These are phyloP conservation scores for Malus sylvestris DNA, from an alignment of 306 rosid species.

Conservation along the genomic window DNA sequence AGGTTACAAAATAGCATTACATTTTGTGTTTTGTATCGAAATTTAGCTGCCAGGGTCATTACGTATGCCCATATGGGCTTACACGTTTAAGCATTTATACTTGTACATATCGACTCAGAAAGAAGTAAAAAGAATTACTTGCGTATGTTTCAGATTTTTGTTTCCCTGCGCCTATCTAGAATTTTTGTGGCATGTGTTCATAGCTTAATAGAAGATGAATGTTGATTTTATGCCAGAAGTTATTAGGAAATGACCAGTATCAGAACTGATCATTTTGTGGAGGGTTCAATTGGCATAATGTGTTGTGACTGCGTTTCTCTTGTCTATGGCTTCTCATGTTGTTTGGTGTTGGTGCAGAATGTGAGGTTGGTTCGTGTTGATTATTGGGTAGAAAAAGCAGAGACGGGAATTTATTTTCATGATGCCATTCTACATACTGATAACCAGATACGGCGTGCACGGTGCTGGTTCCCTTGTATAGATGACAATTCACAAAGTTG, in stretches of 20 bases:
- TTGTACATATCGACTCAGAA: background rate
- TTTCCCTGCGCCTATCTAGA: background rate
- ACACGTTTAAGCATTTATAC: background rate
- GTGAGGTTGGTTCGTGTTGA: conserved; percentile 73
- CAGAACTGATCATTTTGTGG: background rate
- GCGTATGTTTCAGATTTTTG: background rate
- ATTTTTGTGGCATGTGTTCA: background rate
- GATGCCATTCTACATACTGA: conserved; percentile 62
- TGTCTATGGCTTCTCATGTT: conserved; percentile 58
- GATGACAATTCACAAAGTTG: conserved; percentile 83
- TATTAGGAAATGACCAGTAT: background rate
- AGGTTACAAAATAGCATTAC: background rate
- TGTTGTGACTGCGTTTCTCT: conserved; percentile 40
- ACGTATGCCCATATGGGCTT: background rate
- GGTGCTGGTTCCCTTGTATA: conserved; percentile 96
- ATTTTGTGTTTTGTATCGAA: background rate
- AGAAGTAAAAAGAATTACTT: background rate
- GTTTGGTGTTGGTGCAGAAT: conserved; percentile 84
- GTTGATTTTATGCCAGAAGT: background rate
- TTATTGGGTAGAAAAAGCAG: conserved; percentile 87
- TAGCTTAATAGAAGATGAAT: background rate
- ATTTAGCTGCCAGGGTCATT: background rate
- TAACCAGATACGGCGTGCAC: conserved; percentile 85
- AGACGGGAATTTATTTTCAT: conserved; percentile 63
- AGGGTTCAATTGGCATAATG: background rate